These are phyloP conservation scores for Quercus lobata DNA, from an alignment of 331 rosid genomes.

Conservation along the genomic window DNA sequence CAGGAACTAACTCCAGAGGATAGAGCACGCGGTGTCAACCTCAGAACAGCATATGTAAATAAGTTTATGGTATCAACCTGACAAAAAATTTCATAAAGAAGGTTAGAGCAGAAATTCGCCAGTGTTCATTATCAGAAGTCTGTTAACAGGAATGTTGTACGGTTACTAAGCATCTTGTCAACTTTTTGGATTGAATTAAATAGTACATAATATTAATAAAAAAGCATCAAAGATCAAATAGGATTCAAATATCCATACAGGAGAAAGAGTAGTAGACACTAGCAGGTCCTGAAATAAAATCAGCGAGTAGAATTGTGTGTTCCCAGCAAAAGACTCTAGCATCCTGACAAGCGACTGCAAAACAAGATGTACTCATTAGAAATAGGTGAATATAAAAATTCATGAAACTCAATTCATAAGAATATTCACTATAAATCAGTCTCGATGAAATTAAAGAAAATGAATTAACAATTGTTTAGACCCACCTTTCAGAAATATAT, in stretches of 20 bases:
- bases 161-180: not conserved
- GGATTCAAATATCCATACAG: constrained; percentile 59
- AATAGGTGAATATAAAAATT: not conserved
- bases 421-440: not conserved
- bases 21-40: constrained; percentile 80
- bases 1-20: constrained; percentile 84
- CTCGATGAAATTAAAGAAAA: not conserved
- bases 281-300: constrained; percentile 87
- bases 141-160: not conserved
- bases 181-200: not conserved
- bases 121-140: not conserved
- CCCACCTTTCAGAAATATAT: not conserved
- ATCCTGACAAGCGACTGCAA: constrained; percentile 86
- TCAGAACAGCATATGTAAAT: constrained; percentile 88
- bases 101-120: not conserved
- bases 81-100: constrained; percentile 18
- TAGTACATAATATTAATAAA: not conserved
- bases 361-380: constrained; percentile 28
- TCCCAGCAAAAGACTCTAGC: constrained; percentile 80
- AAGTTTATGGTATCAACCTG: constrained; percentile 91
- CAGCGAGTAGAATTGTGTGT: constrained; percentile 67
- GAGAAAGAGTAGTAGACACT: constrained; percentile 92
- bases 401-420: not conserved
- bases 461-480: not conserved
- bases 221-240: not conserved